A percentile compares a stretch with the other conserved stretches of the same genome.
Evolutionary conservation across 2,329 filamentous ascomycete species (phyloP).

Genomic region (Aureobasidium sp.): DNA sequence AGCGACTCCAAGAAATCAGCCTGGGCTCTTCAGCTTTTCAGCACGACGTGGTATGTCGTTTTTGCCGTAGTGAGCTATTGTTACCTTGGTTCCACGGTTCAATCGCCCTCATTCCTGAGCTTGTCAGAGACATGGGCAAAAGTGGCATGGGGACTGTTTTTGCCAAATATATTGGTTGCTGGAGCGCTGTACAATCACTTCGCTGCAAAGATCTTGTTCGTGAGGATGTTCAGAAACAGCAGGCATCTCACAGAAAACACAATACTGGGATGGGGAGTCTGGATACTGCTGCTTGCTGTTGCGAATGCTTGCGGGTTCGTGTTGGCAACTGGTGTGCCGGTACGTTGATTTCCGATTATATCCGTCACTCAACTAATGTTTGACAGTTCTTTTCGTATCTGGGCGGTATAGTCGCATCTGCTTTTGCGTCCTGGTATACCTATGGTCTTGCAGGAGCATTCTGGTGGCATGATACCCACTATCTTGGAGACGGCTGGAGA

Average conservation of each 20-base stretch:
- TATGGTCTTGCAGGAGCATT: slow-evolving; percentile 48
- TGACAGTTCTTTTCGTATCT: slow-evolving; percentile 31
- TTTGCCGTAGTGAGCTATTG: slow-evolving; percentile 47
- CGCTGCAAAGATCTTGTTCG: slow-evolving; percentile 46
- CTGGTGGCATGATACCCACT: slow-evolving; percentile 45
- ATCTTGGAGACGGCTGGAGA: background rate
- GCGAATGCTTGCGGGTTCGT: slow-evolving; percentile 41
- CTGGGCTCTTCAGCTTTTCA: slow-evolving; percentile 43
- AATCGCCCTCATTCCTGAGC: slow-evolving; percentile 44
- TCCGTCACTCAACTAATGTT: no score
- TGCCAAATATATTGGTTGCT: slow-evolving; percentile 47
- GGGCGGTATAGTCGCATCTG: slow-evolving; percentile 43
- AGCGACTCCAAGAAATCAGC: slow-evolving; percentile 47
- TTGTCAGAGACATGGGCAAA: slow-evolving; percentile 42
- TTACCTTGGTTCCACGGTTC: slow-evolving; percentile 42
- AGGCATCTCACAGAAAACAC: slow-evolving; percentile 45
- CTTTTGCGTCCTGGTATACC: slow-evolving; percentile 48
- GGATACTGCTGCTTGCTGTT: slow-evolving; percentile 41
- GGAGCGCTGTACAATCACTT: slow-evolving; percentile 46
- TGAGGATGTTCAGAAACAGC: slow-evolving; percentile 42
- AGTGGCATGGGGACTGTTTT: slow-evolving; percentile 44
- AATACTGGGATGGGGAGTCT: slow-evolving; percentile 40
- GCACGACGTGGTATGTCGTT: slow-evolving; percentile 45
- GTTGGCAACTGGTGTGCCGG: slow-evolving; percentile 44
- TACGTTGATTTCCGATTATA: slow-evolving; percentile 36